Base-by-base conservation (phyloP, 805 yeast species). In the Candida nitratophila region DNA sequence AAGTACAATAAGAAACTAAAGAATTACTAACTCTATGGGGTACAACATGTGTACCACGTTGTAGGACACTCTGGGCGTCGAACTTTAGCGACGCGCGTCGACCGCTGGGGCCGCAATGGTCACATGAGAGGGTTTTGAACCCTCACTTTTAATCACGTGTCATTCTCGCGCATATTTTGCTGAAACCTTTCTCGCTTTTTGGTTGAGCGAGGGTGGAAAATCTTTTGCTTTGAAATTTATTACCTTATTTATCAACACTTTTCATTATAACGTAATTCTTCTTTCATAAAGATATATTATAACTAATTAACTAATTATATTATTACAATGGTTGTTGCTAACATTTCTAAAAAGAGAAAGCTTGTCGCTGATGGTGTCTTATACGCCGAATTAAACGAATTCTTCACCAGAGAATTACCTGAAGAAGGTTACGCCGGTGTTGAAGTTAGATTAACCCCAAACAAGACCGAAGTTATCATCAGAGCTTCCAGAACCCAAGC, bases 381-480 rank as follows among this genome's bases (percentile, higher is more conserved):
- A 83, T 93, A 84, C 95, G 99, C 99, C 75, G 99, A 93, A 81
- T 79, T 93, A 70, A 93, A 93, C 83, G 99, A 93, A 81, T 93
- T 93, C 93, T 93, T 93, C 89, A 88, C 97, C 83, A 91, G 99
- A 81, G 99, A 93, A 77, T 86, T 93, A 69, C 96, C 99, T 65
- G 99, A 93, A 81, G 96, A 93, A 78, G 99, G 99, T 72, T 93
- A 93, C 83, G 93, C 99, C 66, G 99, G 99, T 79, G 96, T 93
- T 68, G 99, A 93, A 79, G 96, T 93, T 73, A 87, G 98, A 80
- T 86, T 87, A 69, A 88, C 97, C 70, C 93, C 97, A 73, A 76
- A 91, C 79, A 90, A 86, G 83, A 89, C 96, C 69, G 98, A 93
- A 78, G 87, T 93, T 61, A 87, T 93, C 73, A 89, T 93, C 79